phyloP scores from a whole-genome alignment of 495 filamentous ascomycete species.

The Haplographium delicatum region DNA sequence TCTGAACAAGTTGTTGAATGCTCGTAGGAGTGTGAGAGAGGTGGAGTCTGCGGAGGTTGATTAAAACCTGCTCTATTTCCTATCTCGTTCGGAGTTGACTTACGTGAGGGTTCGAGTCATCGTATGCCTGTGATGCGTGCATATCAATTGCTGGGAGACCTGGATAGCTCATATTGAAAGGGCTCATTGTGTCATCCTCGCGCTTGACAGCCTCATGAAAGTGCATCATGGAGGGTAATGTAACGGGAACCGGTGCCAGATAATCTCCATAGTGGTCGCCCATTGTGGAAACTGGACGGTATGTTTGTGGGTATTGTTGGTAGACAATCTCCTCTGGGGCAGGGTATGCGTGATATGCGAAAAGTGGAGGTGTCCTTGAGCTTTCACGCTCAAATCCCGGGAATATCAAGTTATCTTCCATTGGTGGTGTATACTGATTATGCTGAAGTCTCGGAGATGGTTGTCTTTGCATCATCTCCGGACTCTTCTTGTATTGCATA shows the following conservation, averaged over 20 bases:
- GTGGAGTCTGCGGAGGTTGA: slow-evolving; percentile 61
- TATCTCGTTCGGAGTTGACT: slow-evolving; percentile 37
- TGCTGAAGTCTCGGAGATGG: slow-evolving; percentile 33
- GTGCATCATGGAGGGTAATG: slow-evolving; percentile 63
- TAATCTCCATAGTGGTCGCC: slow-evolving; percentile 59
- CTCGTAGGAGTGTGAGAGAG: slow-evolving; percentile 76
- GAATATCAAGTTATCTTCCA: slow-evolving; percentile 49
- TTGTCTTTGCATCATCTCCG: slow-evolving; percentile 31
- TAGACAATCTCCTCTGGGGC: slow-evolving; percentile 64
- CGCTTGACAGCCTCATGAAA: slow-evolving; percentile 58
- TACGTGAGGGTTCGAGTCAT: slow-evolving; percentile 64
- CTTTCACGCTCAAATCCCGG: slow-evolving; percentile 48
- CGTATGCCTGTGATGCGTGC: slow-evolving; percentile 53
- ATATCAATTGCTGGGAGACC: slow-evolving; percentile 73
- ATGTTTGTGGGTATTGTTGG: slow-evolving; percentile 59
- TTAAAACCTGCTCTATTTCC: slow-evolving; percentile 2
- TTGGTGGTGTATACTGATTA: slow-evolving; percentile 53
- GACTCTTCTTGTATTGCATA: slow-evolving; percentile 26
- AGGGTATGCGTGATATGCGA: slow-evolving; percentile 64
- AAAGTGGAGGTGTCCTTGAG: slow-evolving; percentile 67
- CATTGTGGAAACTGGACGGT: slow-evolving; percentile 58
- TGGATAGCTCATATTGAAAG: slow-evolving; percentile 72
- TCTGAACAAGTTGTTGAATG: slow-evolving; percentile 61
- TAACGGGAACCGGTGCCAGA: slow-evolving; percentile 53
- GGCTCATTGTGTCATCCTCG: slow-evolving; percentile 50